These are phyloP conservation scores for Cryphonectria parasitica DNA, from an alignment of 2,329 filamentous ascomycete species.

Conservation along the genomic window DNA sequence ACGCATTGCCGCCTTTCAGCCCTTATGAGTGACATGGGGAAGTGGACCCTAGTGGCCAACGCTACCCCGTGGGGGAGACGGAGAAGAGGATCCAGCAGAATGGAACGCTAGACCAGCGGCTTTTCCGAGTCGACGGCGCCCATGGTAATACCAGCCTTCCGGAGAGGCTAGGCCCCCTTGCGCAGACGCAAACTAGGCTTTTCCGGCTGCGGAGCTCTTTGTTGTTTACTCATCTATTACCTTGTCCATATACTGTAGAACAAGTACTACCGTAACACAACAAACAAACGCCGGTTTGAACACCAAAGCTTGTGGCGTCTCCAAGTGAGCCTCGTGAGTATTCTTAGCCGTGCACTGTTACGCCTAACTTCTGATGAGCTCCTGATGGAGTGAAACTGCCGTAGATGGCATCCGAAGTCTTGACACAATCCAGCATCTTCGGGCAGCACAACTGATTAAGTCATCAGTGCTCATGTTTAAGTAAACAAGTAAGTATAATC, in stretches of 20 bases:
- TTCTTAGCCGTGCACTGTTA: background rate
- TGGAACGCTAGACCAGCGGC: conserved; percentile 2
- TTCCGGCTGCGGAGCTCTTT: background rate
- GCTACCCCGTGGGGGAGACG: background rate
- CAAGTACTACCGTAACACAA: background rate
- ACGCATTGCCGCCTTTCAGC: background rate
- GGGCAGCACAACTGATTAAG: background rate
- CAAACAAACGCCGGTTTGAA: background rate
- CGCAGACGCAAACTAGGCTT: background rate
- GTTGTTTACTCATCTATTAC: background rate
- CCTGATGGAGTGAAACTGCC: background rate
- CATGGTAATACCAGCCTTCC: background rate
- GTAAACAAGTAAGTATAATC: background rate
- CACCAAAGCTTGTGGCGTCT: background rate
- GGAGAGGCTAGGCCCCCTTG: background rate
- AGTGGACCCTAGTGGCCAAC: background rate
- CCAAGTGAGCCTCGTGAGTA: background rate
- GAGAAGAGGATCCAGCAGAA: background rate
- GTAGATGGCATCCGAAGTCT: background rate
- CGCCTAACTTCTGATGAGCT: background rate
- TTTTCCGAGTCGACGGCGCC: background rate
- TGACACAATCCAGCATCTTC: background rate
- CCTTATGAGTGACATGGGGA: background rate
- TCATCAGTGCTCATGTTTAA: background rate
- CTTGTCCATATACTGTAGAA: background rate